Base-by-base conservation (phyloP, 2,329 filamentous ascomycete genomes). In the Triangularia verruculosa region DNA sequence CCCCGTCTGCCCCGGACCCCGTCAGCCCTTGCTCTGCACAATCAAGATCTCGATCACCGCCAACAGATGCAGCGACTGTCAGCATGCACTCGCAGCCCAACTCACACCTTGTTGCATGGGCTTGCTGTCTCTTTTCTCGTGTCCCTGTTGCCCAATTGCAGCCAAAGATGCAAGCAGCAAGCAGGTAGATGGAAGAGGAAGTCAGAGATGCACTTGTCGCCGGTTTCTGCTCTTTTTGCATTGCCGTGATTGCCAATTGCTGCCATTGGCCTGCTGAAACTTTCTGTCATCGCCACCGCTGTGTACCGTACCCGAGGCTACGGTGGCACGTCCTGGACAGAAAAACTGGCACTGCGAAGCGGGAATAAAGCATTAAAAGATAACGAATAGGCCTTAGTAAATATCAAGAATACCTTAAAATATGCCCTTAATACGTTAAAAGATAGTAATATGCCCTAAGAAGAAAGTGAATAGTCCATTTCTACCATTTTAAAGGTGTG, bases 121-220 rank as follows among this genome's bases (percentile, higher is more conserved):
- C 5, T 28, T 9, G 4, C 27, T 28, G 5, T 28, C 27, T 28
- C 27, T 28, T 13, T 34, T 34, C 32, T 13, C 32, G 32, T 28
- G 27, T 9, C 27, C 9, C 27, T 64, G 61, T 39, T 61, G 56
- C 22, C 25, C 11, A 28, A 12, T 25, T 24, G 39, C 57, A 22
- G 43, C 51, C 51, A 25, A 9, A 30, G 43, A 51, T 15, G 30
- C 56, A 54, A 28, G 24, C 12, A 11, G n/a, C 17, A 57, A 39
- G 64, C 61, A 64, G 12, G 13, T 4, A 51, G 56, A 64, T 52
- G 61, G 32, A 60, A 57, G 34, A n/a, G 56, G 62, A 58, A 62
- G 20, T 60, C 32, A n/a, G 25, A 43, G 34, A 43, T 43, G 39
- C 39, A 47, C n/a, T 9, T 17, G 13, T 24, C 15, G 53, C 39